Evolutionary conservation across 208 protist species (phyloP), one percentile per base, ranked within the genome.

Genomic region (Naegleria fowleri): DNA sequence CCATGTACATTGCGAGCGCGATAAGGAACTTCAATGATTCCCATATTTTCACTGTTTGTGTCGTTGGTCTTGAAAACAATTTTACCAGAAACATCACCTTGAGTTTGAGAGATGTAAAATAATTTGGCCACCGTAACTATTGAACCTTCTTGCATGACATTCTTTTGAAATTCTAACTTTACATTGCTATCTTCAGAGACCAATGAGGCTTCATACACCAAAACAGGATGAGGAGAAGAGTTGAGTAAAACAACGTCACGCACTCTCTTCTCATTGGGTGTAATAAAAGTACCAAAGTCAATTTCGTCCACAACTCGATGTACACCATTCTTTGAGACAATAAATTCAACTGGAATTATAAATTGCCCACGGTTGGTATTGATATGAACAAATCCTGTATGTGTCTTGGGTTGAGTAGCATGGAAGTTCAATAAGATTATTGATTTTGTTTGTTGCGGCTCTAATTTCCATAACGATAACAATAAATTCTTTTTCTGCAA

Each of bases 321-420:
- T 43, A 86, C 40, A 29, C 83, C 83, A 79, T 33, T 79, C 67
- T 79, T 79, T 79, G 67, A 79, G 36, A 79, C 67, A 79, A 79
- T 36, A 79, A 79, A 79, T 79, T 79, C 67, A 79, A 79, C 67
- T 36, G 67, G 67, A 79, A 79, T 79, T 36, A 79, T 79, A 79
- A 79, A 79, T 79, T 79, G 67, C 1, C 67, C 67, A 36, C 67
- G 16, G 36, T 79, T 79, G 25, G 67, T 79, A 79, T 79, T 79
- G 25, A 79, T n/a, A 36, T 79, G 67, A 36, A 79, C 29, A 79
- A 79, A 79, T 36, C 67, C 67, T 36, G 67, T 79, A 79, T 79
- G 67, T 79, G 19, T 79, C 36, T 79, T 79, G 6, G 67, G 67
- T 36, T 79, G 67, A 36, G 13, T 79, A 15, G 67, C 67, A 36